phyloP scores from a whole-genome alignment of 2,329 filamentous ascomycete species.

The Fusarium citri region DNA sequence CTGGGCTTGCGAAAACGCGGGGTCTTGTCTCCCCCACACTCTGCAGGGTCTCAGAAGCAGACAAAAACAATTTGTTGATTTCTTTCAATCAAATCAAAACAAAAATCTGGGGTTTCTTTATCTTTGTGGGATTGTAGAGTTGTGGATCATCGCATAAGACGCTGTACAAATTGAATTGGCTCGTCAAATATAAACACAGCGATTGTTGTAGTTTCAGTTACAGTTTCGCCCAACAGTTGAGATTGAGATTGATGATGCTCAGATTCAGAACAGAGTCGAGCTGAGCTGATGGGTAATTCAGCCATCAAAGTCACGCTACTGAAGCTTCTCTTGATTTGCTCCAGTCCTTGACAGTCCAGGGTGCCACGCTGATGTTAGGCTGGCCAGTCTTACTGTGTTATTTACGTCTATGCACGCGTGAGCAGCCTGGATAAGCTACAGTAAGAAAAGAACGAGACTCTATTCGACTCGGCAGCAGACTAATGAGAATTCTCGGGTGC shows the following conservation, averaged over 20 bases:
- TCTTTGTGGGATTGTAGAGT: constrained; percentile 8
- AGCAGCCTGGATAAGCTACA: constrained; percentile 15
- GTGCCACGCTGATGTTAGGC: constrained; percentile 24
- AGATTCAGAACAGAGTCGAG: constrained; percentile 10
- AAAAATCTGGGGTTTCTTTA: constrained; percentile 12
- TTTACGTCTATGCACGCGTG: constrained; percentile 19
- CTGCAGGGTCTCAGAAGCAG: constrained; percentile 38
- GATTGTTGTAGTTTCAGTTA: background rate
- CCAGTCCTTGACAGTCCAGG: constrained; percentile 4
- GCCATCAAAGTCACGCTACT: constrained; percentile 17
- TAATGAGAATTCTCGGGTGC: constrained; percentile 26
- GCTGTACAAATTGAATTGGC: background rate
- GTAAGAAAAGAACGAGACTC: background rate
- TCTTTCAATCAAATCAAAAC: constrained; percentile 6
- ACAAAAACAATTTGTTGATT: constrained; percentile 16
- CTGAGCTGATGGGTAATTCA: constrained; percentile 18
- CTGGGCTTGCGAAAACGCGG: constrained; percentile 42
- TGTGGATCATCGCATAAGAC: constrained; percentile 7
- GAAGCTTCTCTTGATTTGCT: background rate
- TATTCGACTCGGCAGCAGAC: constrained; percentile 1
- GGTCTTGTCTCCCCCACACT: constrained; percentile 41
- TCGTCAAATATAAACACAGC: background rate
- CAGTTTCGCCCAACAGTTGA: constrained; percentile 8
- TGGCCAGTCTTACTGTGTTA: constrained; percentile 29
- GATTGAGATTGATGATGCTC: constrained; percentile 11